A percentile compares a stretch with the other conserved stretches of the same genome.
phyloP scores from a whole-genome alignment of 371 early-diverging fungal genomes.

The Mucor indicus region DNA sequence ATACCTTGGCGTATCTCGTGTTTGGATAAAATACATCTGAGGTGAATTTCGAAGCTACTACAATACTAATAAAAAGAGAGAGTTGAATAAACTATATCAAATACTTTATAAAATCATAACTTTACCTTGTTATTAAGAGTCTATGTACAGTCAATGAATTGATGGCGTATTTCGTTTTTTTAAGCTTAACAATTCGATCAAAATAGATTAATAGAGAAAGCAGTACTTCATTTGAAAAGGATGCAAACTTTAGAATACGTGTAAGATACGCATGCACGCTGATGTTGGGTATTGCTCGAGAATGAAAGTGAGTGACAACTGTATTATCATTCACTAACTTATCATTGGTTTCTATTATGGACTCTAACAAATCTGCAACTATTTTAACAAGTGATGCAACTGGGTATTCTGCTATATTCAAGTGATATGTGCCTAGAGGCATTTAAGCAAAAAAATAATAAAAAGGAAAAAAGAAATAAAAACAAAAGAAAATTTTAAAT shows the following conservation, averaged over 20 bases:
- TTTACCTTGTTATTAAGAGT: conserved; percentile 66
- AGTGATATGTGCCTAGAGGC: conserved; percentile 7
- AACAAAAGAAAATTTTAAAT: too few relatives aligned
- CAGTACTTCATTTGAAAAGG: conserved; percentile 73
- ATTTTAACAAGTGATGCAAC: conserved; percentile 29
- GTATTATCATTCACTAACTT: conserved; percentile 47
- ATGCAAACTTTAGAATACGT: conserved; percentile 75
- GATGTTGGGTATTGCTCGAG: conserved; percentile 75
- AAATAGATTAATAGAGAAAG: conserved; percentile 80
- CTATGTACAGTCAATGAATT: conserved; percentile 82
- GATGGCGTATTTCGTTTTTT: conserved; percentile 48
- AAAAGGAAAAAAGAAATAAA: neutral
- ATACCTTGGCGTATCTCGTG: conserved; percentile 69
- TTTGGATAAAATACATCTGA: conserved; percentile 82
- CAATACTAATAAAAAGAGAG: conserved; percentile 41
- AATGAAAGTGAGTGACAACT: conserved; percentile 74
- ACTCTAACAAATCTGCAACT: conserved; percentile 53
- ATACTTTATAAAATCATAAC: neutral
- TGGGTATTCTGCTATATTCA: conserved; percentile 42
- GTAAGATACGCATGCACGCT: conserved; percentile 62
- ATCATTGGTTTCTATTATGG: conserved; percentile 67
- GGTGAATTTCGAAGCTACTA: conserved; percentile 82
- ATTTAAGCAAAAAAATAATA: conserved; percentile 3
- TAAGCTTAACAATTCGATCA: conserved; percentile 69
- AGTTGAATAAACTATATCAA: too few relatives aligned